phyloP scores from a whole-genome alignment of 257 asterid genomes.

The Echium plantagineum region DNA sequence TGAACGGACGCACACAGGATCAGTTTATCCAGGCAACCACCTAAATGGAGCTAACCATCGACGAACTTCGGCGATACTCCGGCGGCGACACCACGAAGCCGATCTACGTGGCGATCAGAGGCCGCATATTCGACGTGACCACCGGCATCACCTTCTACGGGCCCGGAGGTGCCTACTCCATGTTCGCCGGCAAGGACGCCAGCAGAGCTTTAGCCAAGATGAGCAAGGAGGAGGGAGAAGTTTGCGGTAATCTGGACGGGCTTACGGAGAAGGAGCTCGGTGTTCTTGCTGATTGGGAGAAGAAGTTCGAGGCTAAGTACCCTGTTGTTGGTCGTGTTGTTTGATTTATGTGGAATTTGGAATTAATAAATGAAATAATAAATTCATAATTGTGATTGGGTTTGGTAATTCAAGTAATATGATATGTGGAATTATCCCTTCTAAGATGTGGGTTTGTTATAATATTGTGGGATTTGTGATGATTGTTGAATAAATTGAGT shows the following conservation, averaged over 20 bases:
- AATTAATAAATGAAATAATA: too few relatives aligned
- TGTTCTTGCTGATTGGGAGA: conserved; percentile 91
- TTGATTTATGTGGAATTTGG: not conserved
- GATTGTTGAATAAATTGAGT: too few relatives aligned
- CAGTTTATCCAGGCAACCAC: too few relatives aligned
- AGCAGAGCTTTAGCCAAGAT: conserved; percentile 95
- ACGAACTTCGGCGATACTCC: conserved; percentile 61
- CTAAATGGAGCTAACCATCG: conserved; percentile 52
- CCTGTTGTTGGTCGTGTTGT: conserved; percentile 59
- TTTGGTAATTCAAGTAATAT: too few relatives aligned
- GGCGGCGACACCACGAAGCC: conserved; percentile 86
- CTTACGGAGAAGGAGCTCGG: conserved; percentile 81
- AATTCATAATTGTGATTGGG: too few relatives aligned
- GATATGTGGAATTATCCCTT: too few relatives aligned
- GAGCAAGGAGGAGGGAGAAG: conserved; percentile 79
- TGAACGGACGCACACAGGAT: too few relatives aligned
- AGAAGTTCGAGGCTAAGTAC: conserved; percentile 88
- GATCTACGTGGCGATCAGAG: conserved; percentile 71
- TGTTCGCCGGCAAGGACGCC: conserved; percentile 96
- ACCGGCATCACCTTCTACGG: conserved; percentile 83
- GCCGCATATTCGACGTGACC: conserved; percentile 70
- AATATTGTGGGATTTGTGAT: too few relatives aligned
- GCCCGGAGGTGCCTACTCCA: conserved; percentile 68
- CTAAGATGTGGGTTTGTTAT: too few relatives aligned
- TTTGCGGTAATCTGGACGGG: conserved; percentile 49